Evolutionary conservation across 768 basidiomycete genomes (phyloP), one percentile per base, ranked within the genome.

Genomic region (Galerina marginata): DNA sequence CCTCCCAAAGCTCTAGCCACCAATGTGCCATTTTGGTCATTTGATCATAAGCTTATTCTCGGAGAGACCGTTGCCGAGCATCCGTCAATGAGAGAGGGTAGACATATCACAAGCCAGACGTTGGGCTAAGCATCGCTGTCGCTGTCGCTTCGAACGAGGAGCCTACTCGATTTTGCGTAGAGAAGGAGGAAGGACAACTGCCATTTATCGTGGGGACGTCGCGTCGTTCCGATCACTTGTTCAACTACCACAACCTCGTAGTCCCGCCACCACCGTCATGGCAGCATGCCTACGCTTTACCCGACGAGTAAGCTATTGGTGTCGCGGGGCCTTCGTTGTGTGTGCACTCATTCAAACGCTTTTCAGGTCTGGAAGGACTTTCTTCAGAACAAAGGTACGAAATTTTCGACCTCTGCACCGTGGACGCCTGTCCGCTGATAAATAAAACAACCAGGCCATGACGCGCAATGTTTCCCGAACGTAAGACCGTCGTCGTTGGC

Each of bases 351-450:
- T 16, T 52, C 16, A 20, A n/a, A 20, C 37, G 20, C 39, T 39
- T 48, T 15, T 42, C 69, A 91, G 91, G 92, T 93, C 54, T 93
- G 92, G 92, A 83, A 86, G 68, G 91, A 89, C 5, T 93, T 94
- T 69, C 63, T 93, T 2, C 85, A 88, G 46, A 90, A 86, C 64
- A 82, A 86, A 81, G 92, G 91, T 88, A 36, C 11, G 75, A 44
- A 26, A 43, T 46, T 47, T 44, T 29, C 53, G 43, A 37, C 42
- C 15, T 33, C 9, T 44, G 15, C 25, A 26, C 29, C 45, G 12
- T 37, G n/a, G 53, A 15, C 58, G 47, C 40, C 33, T 51, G 54
- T 50, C 29, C 45, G 25, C 39, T 63, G 50, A 54, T 42, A 47
- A 55, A 43, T 59, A 11, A 60, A 25, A 51, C 38, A 40, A 55